phyloP scores from a whole-genome alignment of 495 filamentous ascomycete species.

The Tetracladium setigerum region DNA sequence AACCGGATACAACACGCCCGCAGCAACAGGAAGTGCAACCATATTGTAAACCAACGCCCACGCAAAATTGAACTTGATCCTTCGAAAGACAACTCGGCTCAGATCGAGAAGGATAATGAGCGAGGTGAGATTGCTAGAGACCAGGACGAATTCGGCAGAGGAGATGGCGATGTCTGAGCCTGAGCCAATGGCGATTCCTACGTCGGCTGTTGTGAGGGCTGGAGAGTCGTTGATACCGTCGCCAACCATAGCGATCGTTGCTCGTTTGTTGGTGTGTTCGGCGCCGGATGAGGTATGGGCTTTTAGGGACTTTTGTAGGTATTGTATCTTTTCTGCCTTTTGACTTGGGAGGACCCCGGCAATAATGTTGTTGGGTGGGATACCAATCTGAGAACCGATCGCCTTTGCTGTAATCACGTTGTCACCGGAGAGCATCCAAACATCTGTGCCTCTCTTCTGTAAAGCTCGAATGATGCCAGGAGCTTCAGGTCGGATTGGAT shows the following conservation, averaged over 20 bases:
- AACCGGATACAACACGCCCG: constrained; percentile 71
- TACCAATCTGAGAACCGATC: constrained; percentile 70
- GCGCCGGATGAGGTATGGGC: constrained; percentile 23
- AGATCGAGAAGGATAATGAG: constrained; percentile 69
- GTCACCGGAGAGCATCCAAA: constrained; percentile 94
- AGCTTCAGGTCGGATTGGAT: constrained; percentile 76
- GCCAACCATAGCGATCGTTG: constrained; percentile 35
- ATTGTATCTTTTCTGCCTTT: constrained; percentile 78
- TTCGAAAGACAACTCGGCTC: constrained; percentile 60
- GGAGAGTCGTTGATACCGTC: constrained; percentile 90
- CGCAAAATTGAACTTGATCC: constrained; percentile 79
- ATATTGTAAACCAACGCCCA: constrained; percentile 89
- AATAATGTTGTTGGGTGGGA: constrained; percentile 67
- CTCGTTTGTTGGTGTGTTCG: constrained; percentile 6
- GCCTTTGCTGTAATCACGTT: constrained; percentile 65
- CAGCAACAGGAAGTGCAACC: constrained; percentile 72
- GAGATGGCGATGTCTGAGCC: constrained; percentile 82
- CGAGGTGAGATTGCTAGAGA: constrained; percentile 60
- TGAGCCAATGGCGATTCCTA: constrained; percentile 77
- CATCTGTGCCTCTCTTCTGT: constrained; percentile 53
- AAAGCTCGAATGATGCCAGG: constrained; percentile 58
- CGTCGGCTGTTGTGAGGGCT: constrained; percentile 70
- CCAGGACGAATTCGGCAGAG: constrained; percentile 77
- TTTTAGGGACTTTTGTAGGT: constrained; percentile 58
- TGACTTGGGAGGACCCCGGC: constrained; percentile 80